A percentile compares a stretch with the other conserved stretches of the same genome.
Evolutionary conservation across 2,329 filamentous ascomycete genomes (phyloP).

Genomic region (Fonsecaea monophora): DNA sequence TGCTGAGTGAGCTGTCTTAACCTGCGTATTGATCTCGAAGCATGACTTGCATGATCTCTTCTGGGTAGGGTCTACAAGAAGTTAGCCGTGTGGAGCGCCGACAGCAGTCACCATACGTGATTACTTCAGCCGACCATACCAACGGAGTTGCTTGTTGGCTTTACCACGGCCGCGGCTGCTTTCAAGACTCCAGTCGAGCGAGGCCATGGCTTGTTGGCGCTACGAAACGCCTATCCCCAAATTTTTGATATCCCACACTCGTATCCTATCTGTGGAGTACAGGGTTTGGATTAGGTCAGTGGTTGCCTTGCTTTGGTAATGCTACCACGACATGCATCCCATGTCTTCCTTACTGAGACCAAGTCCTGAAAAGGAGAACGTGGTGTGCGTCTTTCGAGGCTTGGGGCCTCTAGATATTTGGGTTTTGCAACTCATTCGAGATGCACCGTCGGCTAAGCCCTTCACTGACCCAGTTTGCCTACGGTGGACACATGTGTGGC

Average conservation of each 20-base stretch:
- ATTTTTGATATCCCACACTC: neutral
- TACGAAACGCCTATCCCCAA: neutral
- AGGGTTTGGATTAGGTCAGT: constrained; percentile 2
- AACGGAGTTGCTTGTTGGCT: neutral
- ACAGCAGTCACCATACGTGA: constrained; percentile 5
- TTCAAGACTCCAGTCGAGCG: neutral
- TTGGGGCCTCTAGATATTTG: neutral
- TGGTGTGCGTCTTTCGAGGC: neutral
- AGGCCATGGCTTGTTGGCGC: neutral
- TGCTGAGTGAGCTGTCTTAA: constrained; percentile 12
- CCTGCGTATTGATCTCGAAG: neutral
- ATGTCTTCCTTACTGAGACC: neutral
- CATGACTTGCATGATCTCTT: constrained; percentile 23
- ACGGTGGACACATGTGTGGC: neutral
- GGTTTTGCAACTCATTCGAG: neutral
- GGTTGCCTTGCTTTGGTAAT: constrained; percentile 7
- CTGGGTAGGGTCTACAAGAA: neutral
- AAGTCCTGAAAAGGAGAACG: neutral
- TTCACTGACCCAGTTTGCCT: neutral
- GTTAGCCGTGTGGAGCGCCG: neutral
- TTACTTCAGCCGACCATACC: constrained; percentile 6
- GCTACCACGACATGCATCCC: neutral
- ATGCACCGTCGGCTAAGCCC: neutral
- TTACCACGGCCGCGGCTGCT: neutral
- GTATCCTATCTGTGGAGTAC: neutral